Evolutionary conservation across 352 stramenopile genomes (phyloP).

Genomic region (Poterioochromonas sp.): DNA sequence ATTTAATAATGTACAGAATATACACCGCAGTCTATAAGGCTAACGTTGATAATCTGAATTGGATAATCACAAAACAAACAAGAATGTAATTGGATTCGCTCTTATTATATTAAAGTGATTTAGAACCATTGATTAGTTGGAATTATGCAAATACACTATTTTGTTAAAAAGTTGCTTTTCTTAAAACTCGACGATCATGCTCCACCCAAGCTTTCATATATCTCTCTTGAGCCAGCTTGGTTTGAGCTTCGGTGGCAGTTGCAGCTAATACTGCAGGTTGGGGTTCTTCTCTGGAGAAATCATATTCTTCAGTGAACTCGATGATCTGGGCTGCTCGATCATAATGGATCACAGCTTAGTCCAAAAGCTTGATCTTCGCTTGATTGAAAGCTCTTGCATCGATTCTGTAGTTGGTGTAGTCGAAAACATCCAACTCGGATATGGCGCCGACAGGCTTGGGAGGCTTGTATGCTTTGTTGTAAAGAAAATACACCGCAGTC

Average conservation of each 20-base stretch:
- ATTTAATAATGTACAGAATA: slow-evolving; percentile 16
- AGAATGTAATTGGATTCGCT: slow-evolving; percentile 14
- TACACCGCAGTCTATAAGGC: slow-evolving; percentile 10
- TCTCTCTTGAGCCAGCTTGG: background rate
- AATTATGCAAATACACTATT: slow-evolving; percentile 18
- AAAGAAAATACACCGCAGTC: too few relatives aligned
- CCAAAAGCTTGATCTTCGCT: slow-evolving; percentile 12
- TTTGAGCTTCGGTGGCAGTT: slow-evolving; percentile 1
- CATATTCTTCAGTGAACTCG: background rate
- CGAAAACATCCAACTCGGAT: slow-evolving; percentile 11
- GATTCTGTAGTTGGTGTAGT: slow-evolving; percentile 13
- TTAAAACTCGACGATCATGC: slow-evolving; percentile 15
- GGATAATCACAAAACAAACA: slow-evolving; percentile 15
- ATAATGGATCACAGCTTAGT: slow-evolving; percentile 5
- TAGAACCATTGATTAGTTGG: slow-evolving; percentile 14
- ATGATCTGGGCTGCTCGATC: slow-evolving; percentile 8
- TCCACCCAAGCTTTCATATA: slow-evolving; percentile 13
- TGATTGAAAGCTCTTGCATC: slow-evolving; percentile 13
- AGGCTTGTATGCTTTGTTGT: slow-evolving; percentile 3
- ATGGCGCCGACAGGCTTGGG: slow-evolving; percentile 4
- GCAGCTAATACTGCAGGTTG: slow-evolving; percentile 5
- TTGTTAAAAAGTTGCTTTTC: slow-evolving; percentile 17
- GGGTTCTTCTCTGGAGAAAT: background rate
- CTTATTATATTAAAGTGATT: slow-evolving; percentile 16
- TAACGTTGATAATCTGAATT: slow-evolving; percentile 17